phyloP scores from a whole-genome alignment of 2,329 filamentous ascomycete species.

The Hymenoscyphus fraxineus region DNA sequence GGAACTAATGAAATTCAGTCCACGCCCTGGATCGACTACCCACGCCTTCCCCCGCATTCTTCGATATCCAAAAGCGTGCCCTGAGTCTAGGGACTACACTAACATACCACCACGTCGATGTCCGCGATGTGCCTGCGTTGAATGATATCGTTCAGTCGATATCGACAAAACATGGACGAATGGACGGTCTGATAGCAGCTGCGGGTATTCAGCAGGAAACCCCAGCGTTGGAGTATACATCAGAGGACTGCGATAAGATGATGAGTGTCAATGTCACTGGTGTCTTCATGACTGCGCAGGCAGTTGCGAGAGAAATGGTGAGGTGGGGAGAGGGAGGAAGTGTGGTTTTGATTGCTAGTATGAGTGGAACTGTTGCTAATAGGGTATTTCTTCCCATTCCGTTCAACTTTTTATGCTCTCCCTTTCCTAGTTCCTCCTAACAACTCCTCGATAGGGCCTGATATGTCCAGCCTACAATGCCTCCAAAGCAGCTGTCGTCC shows the following conservation, averaged over 20 bases:
- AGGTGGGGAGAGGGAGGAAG: constrained; percentile 55
- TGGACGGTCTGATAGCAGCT: constrained; percentile 74
- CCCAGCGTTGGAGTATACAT: constrained; percentile 74
- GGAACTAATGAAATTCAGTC: constrained; percentile 16
- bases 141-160: constrained; percentile 67
- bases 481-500: constrained; percentile 70
- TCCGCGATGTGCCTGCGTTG: constrained; percentile 66
- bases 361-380: constrained; percentile 66
- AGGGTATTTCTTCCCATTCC: constrained; percentile 45
- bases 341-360: constrained; percentile 65
- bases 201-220: constrained; percentile 79
- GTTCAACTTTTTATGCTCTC: background rate
- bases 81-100: constrained; percentile 54
- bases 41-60: constrained; percentile 55
- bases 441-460: constrained; percentile 42
- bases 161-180: constrained; percentile 62
- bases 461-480: constrained; percentile 68
- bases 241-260: constrained; percentile 72
- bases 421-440: background rate
- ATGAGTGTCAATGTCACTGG: constrained; percentile 85
- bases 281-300: constrained; percentile 79
- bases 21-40: constrained; percentile 33
- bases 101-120: constrained; percentile 72
- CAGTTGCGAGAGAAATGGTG: constrained; percentile 75
- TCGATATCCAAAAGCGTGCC: constrained; percentile 48